These are phyloP conservation scores for Xylaria hypoxylon DNA, from an alignment of 2,329 filamentous ascomycete species.

Conservation along the genomic window DNA sequence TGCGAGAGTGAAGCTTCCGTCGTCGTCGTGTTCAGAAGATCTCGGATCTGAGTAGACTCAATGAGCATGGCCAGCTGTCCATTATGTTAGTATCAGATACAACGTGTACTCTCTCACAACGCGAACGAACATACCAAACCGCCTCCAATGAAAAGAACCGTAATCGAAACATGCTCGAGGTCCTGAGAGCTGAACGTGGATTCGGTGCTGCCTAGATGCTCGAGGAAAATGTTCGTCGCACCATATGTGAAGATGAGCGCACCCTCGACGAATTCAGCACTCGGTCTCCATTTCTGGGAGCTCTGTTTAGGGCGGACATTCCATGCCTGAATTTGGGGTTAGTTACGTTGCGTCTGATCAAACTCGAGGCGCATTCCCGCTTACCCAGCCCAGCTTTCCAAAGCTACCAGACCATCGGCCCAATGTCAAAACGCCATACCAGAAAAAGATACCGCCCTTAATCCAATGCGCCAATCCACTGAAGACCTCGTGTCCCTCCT, in stretches of 20 bases:
- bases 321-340: conserved; percentile 70
- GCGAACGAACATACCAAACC: conserved; percentile 75
- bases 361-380: conserved; percentile 40
- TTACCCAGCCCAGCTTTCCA: conserved; percentile 85
- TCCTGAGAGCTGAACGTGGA: conserved; percentile 80
- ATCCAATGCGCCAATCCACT: conserved; percentile 92
- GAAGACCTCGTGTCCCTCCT: conserved; percentile 78
- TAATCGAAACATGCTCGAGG: conserved; percentile 92
- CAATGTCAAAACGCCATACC: conserved; percentile 87
- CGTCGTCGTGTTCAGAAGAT: conserved; percentile 70
- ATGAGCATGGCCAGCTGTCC: conserved; percentile 73
- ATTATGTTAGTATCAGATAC: conserved; percentile 17
- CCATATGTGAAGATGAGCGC: conserved; percentile 92
- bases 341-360: conserved; percentile 33
- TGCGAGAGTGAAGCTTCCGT: conserved; percentile 51
- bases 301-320: conserved; percentile 76
- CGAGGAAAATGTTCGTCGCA: conserved; percentile 88
- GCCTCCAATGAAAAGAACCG: conserved; percentile 92
- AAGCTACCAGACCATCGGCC: conserved; percentile 93
- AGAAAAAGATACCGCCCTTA: conserved; percentile 95
- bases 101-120: not conserved
- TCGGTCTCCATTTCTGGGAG: conserved; percentile 75
- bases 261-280: conserved; percentile 90
- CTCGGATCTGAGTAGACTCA: conserved; percentile 77
- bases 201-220: conserved; percentile 83